Evolutionary conservation across 345 rosid genomes (phyloP).

Genomic region (Salix viminalis): DNA sequence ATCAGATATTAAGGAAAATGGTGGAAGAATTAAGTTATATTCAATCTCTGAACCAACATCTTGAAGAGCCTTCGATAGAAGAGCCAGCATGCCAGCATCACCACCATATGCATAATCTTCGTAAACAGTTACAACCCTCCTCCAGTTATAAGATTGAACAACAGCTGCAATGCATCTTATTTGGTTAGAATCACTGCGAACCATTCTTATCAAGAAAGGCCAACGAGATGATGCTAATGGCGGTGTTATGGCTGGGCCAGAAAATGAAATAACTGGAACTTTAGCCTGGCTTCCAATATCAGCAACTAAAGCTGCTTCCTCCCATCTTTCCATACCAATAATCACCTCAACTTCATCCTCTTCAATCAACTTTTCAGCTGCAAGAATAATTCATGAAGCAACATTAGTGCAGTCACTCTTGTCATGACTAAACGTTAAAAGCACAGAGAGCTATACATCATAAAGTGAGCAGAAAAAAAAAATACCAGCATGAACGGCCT

Average conservation of each 20-base stretch:
- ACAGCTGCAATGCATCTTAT: slow-evolving; percentile 39
- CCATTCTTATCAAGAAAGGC: slow-evolving; percentile 41
- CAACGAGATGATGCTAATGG: slow-evolving; percentile 27
- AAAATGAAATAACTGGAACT: slow-evolving; percentile 41
- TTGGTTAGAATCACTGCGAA: slow-evolving; percentile 17
- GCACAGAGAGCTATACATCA: too few species aligned
- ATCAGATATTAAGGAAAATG: slow-evolving; percentile 24
- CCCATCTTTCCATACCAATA: slow-evolving; percentile 47
- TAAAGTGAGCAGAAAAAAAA: neutral
- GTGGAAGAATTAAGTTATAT: slow-evolving; percentile 36
- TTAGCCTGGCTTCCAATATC: slow-evolving; percentile 29
- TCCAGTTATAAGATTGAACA: slow-evolving; percentile 34
- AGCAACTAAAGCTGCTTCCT: slow-evolving; percentile 41
- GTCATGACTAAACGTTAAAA: too few species aligned
- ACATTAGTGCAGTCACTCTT: neutral
- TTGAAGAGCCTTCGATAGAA: slow-evolving; percentile 30
- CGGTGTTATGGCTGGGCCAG: slow-evolving; percentile 26
- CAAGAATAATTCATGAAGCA: neutral
- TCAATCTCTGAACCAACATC: slow-evolving; percentile 34
- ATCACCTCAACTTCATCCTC: slow-evolving; percentile 34
- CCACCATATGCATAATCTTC: slow-evolving; percentile 34
- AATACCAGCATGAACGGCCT: slow-evolving; percentile 35
- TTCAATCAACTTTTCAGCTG: slow-evolving; percentile 40
- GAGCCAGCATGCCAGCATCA: slow-evolving; percentile 22
- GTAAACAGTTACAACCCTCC: slow-evolving; percentile 31